Evolutionary conservation across 345 rosid species (phyloP), one percentile per base, ranked within the genome.

Genomic region (Gossypium sturtianum): DNA sequence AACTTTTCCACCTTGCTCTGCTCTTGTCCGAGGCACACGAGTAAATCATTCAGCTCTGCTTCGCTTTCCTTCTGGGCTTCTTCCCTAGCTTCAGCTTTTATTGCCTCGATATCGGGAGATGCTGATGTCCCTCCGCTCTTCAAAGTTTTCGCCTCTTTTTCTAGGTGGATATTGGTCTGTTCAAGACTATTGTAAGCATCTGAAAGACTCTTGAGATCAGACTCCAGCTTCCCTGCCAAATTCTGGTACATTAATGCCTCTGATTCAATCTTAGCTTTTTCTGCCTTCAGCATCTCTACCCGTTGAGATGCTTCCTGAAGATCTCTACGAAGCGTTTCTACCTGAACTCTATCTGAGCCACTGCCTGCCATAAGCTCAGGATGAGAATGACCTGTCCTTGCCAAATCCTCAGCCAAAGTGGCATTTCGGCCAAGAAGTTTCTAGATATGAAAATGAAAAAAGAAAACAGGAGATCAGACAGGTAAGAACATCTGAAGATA

Each of bases 51-150:
- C 79, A 96, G 82, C 75, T 96, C 99, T 9, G 81, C 94, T 81
- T 96, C 99, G 17, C 95, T 92, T 83, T 95, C 99, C 81, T 88
- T 92, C 89, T 83, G 92, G 13, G 98, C 97, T 84, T 95, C 99
- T 74, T 93, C 97, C 85, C 92, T 86, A 3, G 94, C 98, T 77
- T 89, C 97, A 13, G 85, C 97, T 72, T 85, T 93, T 10, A 90
- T 78, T 1, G 85, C 89, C 83, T 89, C 95, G 1, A 89, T 70
- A 76, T 90, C 94, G 3, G 84, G 85, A 54, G 70, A 67, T 22
- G 76, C 58, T 1, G 87, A 63, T 9, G 78, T 73, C 41, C 87
- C 94, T 57, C 91, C 92, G 2, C 80, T 82, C 85, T 86, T 95
- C 82, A 91, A 73, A 9, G 92, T 84, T 82, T 89, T 89, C 72